These are phyloP conservation scores for Phytophthora chlamydospora DNA, from an alignment of 352 stramenopile genomes.

Conservation along the genomic window DNA sequence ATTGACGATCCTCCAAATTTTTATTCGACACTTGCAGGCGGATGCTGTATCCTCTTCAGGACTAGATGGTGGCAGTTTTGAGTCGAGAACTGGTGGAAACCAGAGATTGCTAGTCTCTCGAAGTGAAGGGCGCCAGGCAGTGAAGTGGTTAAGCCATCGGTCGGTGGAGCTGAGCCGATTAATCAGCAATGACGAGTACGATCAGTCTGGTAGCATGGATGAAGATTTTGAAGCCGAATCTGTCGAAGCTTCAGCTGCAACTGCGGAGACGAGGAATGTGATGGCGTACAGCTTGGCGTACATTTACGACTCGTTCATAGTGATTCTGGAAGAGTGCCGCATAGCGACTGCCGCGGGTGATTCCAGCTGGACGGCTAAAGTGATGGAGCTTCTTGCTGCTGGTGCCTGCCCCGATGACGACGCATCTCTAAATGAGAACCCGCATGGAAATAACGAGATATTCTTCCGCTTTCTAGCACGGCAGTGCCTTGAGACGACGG, in stretches of 20 bases:
- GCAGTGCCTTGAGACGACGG: conserved; percentile 56
- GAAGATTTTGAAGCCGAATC: conserved; percentile 25
- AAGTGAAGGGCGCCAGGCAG: conserved; percentile 50
- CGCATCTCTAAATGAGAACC: conserved; percentile 11
- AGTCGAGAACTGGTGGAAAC: conserved; percentile 23
- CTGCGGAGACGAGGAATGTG: conserved; percentile 25
- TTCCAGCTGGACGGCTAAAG: conserved; percentile 31
- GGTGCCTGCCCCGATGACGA: conserved; percentile 31
- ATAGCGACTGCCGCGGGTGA: conserved; percentile 27
- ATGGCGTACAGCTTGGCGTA: conserved; percentile 37
- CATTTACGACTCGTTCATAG: conserved; percentile 48
- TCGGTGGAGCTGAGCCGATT: conserved; percentile 29
- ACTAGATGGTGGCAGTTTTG: conserved; percentile 4
- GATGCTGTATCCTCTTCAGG: conserved; percentile 17
- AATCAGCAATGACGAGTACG: conserved; percentile 40
- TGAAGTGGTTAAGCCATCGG: conserved; percentile 59
- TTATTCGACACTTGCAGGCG: conserved; percentile 46
- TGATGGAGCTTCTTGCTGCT: conserved; percentile 45
- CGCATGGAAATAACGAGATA: conserved; percentile 24
- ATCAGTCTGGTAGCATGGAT: conserved; percentile 27
- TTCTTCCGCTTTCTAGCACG: conserved; percentile 59
- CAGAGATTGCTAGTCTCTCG: conserved; percentile 32
- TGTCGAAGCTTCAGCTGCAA: conserved; percentile 5
- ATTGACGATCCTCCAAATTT: conserved; percentile 52
- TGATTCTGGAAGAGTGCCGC: conserved; percentile 45